A percentile compares a stretch with the other conserved stretches of the same genome.
These are phyloP conservation scores for Physcomitrium patens DNA, from an alignment of 225 moss, liverwort and hornwort genomes.

Conservation along the genomic window DNA sequence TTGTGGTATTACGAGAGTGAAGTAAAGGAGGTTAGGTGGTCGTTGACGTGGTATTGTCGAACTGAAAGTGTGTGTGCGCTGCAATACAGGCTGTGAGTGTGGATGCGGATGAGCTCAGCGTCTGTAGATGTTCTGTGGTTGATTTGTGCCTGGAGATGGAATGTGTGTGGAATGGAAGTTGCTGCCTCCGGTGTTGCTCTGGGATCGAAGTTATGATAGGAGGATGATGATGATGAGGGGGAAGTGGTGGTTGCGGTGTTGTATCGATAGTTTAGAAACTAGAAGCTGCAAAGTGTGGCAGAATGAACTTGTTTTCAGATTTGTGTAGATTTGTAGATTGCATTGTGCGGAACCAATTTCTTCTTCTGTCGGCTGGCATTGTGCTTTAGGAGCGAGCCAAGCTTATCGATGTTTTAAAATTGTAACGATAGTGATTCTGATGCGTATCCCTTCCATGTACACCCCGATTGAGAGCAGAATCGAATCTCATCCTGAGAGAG, in stretches of 20 bases:
- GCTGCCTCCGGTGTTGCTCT: neutral
- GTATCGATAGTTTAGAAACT: neutral
- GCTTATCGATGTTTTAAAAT: neutral
- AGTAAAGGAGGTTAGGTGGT: neutral
- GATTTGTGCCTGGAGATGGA: neutral
- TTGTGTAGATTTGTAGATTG: neutral
- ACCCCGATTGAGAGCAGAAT: neutral
- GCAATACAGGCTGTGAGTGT: neutral
- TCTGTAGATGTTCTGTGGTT: neutral
- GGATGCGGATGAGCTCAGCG: neutral
- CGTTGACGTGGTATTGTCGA: neutral
- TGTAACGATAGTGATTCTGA: neutral
- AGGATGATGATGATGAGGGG: neutral
- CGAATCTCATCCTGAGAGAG: too few species aligned
- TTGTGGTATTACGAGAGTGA: neutral
- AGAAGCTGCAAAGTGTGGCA: slow-evolving; percentile 4
- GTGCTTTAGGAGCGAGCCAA: neutral
- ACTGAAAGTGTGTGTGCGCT: neutral
- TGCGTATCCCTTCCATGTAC: neutral
- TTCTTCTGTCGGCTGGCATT: neutral
- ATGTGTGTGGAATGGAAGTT: too few species aligned
- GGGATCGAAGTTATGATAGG: slow-evolving; percentile 1
- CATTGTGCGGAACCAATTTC: neutral
- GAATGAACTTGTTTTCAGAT: neutral
- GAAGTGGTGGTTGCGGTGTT: neutral